Evolutionary conservation across 2,329 filamentous ascomycete genomes (phyloP).

Genomic region (Rosellinia necatrix): DNA sequence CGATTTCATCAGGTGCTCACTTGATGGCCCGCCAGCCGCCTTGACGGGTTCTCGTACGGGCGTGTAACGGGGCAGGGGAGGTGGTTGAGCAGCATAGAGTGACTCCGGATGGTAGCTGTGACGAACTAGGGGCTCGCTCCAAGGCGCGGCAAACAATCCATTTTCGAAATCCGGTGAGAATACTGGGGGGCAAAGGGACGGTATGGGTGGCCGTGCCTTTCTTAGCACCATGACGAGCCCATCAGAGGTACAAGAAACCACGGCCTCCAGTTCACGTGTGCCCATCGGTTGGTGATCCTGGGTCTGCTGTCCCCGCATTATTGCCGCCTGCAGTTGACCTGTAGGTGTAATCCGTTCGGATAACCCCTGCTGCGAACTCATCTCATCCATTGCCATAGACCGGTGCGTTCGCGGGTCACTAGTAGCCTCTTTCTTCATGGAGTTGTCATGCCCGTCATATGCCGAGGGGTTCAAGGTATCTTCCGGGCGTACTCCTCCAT

Average conservation of each 20-base stretch:
- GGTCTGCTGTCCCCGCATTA: constrained; percentile 2
- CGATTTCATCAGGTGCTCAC: constrained; percentile 72
- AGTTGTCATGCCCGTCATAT: constrained; percentile 33
- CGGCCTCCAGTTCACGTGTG: constrained; percentile 78
- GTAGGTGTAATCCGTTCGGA: constrained; percentile 27
- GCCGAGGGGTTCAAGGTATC: constrained; percentile 49
- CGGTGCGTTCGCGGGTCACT: constrained; percentile 15
- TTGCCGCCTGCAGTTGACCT: constrained; percentile 34
- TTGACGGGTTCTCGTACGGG: constrained; percentile 50
- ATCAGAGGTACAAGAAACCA: constrained; percentile 90
- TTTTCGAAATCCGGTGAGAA: constrained; percentile 56
- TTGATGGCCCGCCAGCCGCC: constrained; percentile 56
- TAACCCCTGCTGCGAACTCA: constrained; percentile 5
- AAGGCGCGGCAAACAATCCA: constrained; percentile 79
- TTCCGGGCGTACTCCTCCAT: constrained; percentile 51
- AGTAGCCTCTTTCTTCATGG: constrained; percentile 45
- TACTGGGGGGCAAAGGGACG: constrained; percentile 56
- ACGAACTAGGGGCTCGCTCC: constrained; percentile 70
- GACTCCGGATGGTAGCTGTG: constrained; percentile 50
- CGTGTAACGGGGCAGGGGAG: constrained; percentile 50
- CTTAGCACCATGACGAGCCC: constrained; percentile 82
- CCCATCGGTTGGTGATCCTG: constrained; percentile 41
- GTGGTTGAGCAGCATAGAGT: constrained; percentile 50
- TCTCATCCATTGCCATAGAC: not conserved
- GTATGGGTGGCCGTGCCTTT: constrained; percentile 72